Percentiles rank a stretch among this genome's conserved stretches.
Evolutionary conservation across 305 asterid genomes (phyloP).

Genomic region (Petunia hybrid): DNA sequence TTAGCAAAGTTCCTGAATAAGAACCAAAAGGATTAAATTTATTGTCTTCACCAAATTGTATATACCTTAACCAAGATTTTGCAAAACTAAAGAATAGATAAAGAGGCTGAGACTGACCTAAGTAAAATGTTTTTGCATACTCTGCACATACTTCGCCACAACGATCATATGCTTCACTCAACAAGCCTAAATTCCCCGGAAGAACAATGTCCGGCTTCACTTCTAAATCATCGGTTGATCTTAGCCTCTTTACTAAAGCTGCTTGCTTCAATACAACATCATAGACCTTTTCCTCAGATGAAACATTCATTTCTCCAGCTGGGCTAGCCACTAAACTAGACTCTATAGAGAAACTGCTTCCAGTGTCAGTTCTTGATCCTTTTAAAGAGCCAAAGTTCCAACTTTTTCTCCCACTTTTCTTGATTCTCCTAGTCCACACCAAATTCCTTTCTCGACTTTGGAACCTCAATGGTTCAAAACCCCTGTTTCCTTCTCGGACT

Average conservation of each 20-base stretch:
- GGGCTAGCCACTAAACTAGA: conserved; percentile 75
- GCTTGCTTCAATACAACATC: conserved; percentile 96
- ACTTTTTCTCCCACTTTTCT: conserved; percentile 51
- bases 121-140: conserved; percentile 96
- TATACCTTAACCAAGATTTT: conserved; percentile 33
- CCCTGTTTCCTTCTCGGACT: conserved; percentile 53
- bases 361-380: conserved; percentile 46
- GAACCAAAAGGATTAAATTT: conserved; percentile 30
- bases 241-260: conserved; percentile 76
- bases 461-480: conserved; percentile 52
- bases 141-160: conserved; percentile 97
- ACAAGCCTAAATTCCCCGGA: conserved; percentile 70
- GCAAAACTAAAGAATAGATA: conserved; percentile 36
- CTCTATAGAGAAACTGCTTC: conserved; percentile 45
- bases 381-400: conserved; percentile 43
- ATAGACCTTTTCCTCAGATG: conserved; percentile 95
- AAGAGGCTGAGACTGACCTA: conserved; percentile 63
- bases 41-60: conserved; percentile 24
- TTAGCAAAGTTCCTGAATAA: conserved; percentile 85
- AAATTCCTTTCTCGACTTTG: conserved; percentile 43
- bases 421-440: conserved; percentile 46
- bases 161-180: conserved; percentile 92
- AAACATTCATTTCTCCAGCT: conserved; percentile 65
- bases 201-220: conserved; percentile 73
- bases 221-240: conserved; percentile 54